Evolutionary conservation across 148 eudicot species (phyloP).

Genomic region (Diospyros kaki): DNA sequence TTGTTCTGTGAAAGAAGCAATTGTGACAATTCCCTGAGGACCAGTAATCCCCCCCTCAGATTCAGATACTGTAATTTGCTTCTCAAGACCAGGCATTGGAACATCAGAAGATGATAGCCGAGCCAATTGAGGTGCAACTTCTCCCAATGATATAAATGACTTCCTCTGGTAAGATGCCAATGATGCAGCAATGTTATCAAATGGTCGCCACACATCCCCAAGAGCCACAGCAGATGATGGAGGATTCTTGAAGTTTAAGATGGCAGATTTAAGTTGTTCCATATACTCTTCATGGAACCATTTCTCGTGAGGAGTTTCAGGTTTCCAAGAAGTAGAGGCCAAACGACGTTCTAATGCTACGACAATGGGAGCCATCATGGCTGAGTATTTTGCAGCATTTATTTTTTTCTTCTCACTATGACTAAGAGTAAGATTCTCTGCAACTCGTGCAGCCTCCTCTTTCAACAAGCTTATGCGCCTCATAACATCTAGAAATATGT

Average conservation of each 20-base stretch:
- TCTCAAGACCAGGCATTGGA: constrained; percentile 99
- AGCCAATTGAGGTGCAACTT: constrained; percentile 93
- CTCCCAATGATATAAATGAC: constrained; percentile 66
- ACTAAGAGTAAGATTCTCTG: constrained; percentile 76
- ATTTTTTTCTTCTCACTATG: constrained; percentile 82
- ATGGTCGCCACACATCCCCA: constrained; percentile 93
- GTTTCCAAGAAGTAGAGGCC: constrained; percentile 68
- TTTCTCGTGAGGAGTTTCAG: constrained; percentile 93
- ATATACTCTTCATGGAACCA: constrained; percentile 89
- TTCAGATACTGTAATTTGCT: constrained; percentile 60
- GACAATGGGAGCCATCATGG: constrained; percentile 98
- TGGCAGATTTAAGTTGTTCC: constrained; percentile 66
- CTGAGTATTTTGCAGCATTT: constrained; percentile 91
- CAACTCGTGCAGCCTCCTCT: constrained; percentile 92
- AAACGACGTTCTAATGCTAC: constrained; percentile 96
- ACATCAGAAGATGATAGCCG: constrained; percentile 72
- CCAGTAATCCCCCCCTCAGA: constrained; percentile 40
- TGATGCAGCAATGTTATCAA: constrained; percentile 81
- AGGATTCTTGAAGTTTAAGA: constrained; percentile 66
- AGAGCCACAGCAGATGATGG: constrained; percentile 70
- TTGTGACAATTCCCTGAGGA: constrained; percentile 67
- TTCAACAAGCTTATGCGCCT: constrained; percentile 89
- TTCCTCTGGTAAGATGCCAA: constrained; percentile 90
- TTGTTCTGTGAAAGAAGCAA: constrained; percentile 84
- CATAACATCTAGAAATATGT: constrained; percentile 61